phyloP scores from a whole-genome alignment of 1,284 basidiomycete genomes.

The Takashimella tepidaria region DNA sequence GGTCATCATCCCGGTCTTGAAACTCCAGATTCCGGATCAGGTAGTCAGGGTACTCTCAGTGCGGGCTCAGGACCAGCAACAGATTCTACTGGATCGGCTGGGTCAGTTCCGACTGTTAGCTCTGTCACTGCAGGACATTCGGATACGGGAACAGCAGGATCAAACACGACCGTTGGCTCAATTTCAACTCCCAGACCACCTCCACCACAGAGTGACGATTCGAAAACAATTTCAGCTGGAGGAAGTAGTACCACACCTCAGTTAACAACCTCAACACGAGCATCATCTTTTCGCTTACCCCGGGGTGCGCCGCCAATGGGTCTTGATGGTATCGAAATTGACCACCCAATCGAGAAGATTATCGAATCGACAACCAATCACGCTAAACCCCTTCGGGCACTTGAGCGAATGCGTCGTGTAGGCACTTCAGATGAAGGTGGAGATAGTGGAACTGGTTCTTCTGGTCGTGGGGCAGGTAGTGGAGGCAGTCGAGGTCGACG shows the following conservation, averaged over 20 bases:
- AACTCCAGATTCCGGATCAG: not conserved
- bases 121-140: constrained; percentile 2
- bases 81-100: not conserved
- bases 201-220: not conserved
- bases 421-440: constrained; percentile 13
- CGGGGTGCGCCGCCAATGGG: constrained; percentile 21
- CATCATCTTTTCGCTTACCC: not conserved
- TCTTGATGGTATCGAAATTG: constrained; percentile 36
- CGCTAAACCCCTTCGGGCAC: constrained; percentile 66
- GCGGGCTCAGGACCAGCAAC: not conserved
- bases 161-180: not conserved
- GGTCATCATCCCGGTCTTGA: not conserved
- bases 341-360: constrained; percentile 58
- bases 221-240: not conserved
- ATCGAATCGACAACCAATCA: constrained; percentile 68
- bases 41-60: not conserved
- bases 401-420: constrained; percentile 62
- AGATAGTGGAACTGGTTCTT: not conserved
- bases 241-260: not conserved
- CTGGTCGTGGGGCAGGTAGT: constrained; percentile 6
- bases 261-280: not conserved
- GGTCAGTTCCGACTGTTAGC: constrained; percentile 5
- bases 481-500: constrained; percentile 13
- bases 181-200: not conserved
- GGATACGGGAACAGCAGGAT: constrained; percentile 3